phyloP scores from a whole-genome alignment of 331 rosid genomes.

The Telfairia occidentalis region DNA sequence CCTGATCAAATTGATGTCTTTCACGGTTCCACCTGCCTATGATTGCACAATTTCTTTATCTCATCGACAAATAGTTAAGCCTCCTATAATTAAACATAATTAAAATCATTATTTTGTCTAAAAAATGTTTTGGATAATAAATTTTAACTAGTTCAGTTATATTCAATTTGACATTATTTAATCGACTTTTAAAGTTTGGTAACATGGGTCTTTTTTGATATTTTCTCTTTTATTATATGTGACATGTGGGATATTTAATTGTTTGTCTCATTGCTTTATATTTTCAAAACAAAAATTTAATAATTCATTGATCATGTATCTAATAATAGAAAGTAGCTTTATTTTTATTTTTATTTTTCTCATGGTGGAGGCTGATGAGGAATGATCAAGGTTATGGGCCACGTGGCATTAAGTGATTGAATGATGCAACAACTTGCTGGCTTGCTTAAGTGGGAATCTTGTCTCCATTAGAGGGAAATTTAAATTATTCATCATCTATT shows the following conservation, averaged over 20 bases:
- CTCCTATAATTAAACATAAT: too few species aligned
- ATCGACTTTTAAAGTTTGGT: neutral
- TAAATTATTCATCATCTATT: neutral
- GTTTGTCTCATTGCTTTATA: neutral
- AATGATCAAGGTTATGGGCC: neutral
- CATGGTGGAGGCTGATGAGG: neutral
- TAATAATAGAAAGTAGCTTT: neutral
- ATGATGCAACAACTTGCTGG: neutral
- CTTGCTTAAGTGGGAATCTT: slow-evolving; percentile 7
- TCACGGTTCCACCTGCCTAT: too few species aligned
- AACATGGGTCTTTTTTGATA: neutral
- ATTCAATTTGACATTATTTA: too few species aligned
- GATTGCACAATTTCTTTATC: too few species aligned
- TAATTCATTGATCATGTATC: neutral
- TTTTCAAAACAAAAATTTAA: neutral
- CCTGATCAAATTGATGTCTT: too few species aligned
- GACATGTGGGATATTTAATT: neutral
- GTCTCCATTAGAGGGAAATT: slow-evolving; percentile 5
- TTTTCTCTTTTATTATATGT: neutral
- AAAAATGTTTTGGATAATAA: too few species aligned
- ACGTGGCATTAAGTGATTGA: neutral
- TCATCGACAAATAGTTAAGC: too few species aligned
- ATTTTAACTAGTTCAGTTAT: too few species aligned
- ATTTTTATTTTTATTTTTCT: neutral
- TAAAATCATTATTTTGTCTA: too few species aligned